Evolutionary conservation across 2,329 filamentous ascomycete genomes (phyloP).

Genomic region (Aspergillus novoparasiticus): DNA sequence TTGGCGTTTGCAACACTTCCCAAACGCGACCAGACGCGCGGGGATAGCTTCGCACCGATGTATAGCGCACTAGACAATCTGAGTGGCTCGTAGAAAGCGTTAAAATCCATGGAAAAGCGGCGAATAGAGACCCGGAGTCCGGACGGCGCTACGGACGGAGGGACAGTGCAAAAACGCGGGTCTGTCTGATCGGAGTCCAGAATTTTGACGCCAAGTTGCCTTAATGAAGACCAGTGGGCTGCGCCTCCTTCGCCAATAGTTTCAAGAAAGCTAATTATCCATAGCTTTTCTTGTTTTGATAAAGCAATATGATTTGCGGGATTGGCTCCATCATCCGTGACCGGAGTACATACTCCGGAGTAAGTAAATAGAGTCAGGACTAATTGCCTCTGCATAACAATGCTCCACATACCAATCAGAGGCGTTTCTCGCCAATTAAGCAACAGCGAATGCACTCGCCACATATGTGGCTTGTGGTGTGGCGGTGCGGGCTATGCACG

Average conservation of each 20-base stretch:
- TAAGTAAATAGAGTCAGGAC: neutral
- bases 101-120: neutral
- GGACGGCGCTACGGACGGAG: neutral
- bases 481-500: neutral
- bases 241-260: slow-evolving; percentile 13
- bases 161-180: neutral
- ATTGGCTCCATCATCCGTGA: neutral
- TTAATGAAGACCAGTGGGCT: slow-evolving; percentile 5
- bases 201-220: slow-evolving; percentile 11
- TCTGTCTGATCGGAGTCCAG: neutral
- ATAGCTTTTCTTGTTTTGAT: neutral
- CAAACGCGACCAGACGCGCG: slow-evolving; percentile 3
- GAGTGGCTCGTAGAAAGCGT: slow-evolving; percentile 4
- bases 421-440: neutral
- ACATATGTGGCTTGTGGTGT: neutral
- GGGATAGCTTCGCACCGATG: neutral
- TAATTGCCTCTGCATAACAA: neutral
- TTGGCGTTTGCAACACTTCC: neutral
- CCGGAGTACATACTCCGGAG: neutral
- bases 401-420: neutral
- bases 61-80: neutral
- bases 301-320: neutral
- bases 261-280: slow-evolving; percentile 6
- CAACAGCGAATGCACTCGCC: neutral
- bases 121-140: neutral